These are phyloP conservation scores for Alternaria arbusti DNA, from an alignment of 2,329 filamentous ascomycete species.

Conservation along the genomic window DNA sequence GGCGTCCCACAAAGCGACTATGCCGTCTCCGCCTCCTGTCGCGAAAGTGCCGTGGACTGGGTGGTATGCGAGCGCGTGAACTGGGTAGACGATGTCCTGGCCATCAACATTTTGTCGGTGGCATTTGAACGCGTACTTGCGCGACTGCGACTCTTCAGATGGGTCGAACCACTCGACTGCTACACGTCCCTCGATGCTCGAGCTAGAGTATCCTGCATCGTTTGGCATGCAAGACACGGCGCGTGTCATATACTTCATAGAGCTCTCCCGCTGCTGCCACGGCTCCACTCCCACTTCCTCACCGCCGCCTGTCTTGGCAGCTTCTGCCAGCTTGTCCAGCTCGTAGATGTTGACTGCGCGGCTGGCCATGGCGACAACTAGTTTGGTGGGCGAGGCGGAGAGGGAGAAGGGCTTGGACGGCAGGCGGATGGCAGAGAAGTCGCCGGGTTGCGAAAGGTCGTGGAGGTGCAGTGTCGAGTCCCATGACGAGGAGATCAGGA, in stretches of 20 bases:
- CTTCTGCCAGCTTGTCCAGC: constrained; percentile 67
- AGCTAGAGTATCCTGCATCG: constrained; percentile 90
- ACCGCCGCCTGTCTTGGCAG: constrained; percentile 27
- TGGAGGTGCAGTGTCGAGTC: constrained; percentile 89
- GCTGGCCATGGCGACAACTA: constrained; percentile 94
- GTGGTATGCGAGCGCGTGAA: constrained; percentile 89
- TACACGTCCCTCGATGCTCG: constrained; percentile 91
- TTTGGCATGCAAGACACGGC: constrained; percentile 96
- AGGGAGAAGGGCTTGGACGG: constrained; percentile 90
- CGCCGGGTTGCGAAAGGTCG: constrained; percentile 61
- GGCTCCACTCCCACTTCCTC: constrained; percentile 66
- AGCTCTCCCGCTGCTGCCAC: constrained; percentile 93
- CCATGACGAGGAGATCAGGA: constrained; percentile 92
- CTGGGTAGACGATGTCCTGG: constrained; percentile 85
- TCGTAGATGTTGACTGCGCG: constrained; percentile 96
- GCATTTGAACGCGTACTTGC: constrained; percentile 99
- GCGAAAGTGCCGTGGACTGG: constrained; percentile 84
- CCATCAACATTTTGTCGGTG: constrained; percentile 78
- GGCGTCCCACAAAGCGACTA: constrained; percentile 92
- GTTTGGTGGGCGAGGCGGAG: constrained; percentile 76
- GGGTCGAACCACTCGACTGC: constrained; percentile 99
- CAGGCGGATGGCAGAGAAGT: constrained; percentile 71
- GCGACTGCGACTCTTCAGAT: constrained; percentile 80
- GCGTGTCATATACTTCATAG: constrained; percentile 93
- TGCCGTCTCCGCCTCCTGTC: constrained; percentile 85